Conservation (phyloP, 768 basidiomycete genomes). For the Podaxis sp. region DNA sequence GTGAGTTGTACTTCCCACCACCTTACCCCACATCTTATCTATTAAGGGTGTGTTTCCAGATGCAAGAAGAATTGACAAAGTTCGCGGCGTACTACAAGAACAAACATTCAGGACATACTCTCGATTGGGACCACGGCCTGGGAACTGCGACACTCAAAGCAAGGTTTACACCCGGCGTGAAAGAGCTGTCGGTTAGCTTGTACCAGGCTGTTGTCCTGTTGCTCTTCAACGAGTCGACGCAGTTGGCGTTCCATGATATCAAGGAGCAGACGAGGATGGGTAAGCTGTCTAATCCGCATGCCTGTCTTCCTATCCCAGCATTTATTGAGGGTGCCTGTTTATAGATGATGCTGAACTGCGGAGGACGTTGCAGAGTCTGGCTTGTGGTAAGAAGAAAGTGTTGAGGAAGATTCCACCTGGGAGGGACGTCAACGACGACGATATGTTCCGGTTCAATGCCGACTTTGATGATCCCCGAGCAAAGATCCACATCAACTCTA, state of each 20-base stretch:
- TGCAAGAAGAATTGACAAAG: conserved; percentile 66
- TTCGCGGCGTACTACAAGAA: conserved; percentile 75
- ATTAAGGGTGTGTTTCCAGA: conserved; percentile 39
- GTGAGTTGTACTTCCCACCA: conserved; percentile 33
- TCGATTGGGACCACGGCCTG: conserved; percentile 87
- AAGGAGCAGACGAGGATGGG: conserved; percentile 69
- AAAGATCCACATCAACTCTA: conserved; percentile 92
- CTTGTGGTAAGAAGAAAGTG: conserved; percentile 88
- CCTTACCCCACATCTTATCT: not conserved
- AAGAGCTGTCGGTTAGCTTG: conserved; percentile 89
- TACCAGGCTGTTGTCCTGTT: conserved; percentile 88
- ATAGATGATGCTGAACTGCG: conserved; percentile 71
- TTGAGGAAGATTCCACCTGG: conserved; percentile 78
- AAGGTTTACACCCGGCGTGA: conserved; percentile 63
- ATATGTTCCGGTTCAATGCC: conserved; percentile 80
- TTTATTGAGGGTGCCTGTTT: not conserved
- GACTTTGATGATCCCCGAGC: conserved; percentile 77
- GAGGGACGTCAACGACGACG: conserved; percentile 72
- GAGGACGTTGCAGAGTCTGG: conserved; percentile 89
- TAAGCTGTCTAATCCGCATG: conserved; percentile 35
- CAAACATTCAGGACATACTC: conserved; percentile 72
- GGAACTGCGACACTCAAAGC: conserved; percentile 80
- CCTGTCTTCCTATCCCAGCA: conserved; percentile 23
- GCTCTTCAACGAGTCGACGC: conserved; percentile 73
- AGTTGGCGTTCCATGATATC: conserved; percentile 68